These are phyloP conservation scores for Fraxinus albicans DNA, from an alignment of 305 asterid genomes.

Conservation along the genomic window DNA sequence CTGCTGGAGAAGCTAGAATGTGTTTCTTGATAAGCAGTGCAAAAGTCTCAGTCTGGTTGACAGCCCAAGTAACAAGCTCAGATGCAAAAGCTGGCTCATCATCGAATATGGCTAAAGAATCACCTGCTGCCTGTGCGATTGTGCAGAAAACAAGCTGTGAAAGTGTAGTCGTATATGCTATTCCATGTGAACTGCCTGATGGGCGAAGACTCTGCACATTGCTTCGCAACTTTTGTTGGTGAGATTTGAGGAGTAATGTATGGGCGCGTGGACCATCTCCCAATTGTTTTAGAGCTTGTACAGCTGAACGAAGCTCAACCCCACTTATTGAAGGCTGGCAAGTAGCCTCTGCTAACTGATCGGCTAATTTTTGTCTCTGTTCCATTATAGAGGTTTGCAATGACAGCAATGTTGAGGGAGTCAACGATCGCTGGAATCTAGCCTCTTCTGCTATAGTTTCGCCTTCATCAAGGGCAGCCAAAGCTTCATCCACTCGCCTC, in stretches of 20 bases:
- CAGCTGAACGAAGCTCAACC: slow-evolving; percentile 70
- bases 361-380: slow-evolving; percentile 66
- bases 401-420: slow-evolving; percentile 41
- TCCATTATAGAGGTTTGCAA: slow-evolving; percentile 50
- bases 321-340: slow-evolving; percentile 64
- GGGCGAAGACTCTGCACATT: slow-evolving; percentile 56
- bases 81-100: slow-evolving; percentile 83
- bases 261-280: slow-evolving; percentile 94
- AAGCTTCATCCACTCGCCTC: slow-evolving; percentile 72
- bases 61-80: slow-evolving; percentile 86
- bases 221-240: slow-evolving; percentile 56
- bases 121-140: slow-evolving; percentile 81
- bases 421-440: slow-evolving; percentile 21
- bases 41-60: slow-evolving; percentile 58
- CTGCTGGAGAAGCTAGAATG: slow-evolving; percentile 74
- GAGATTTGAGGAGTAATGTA: slow-evolving; percentile 64
- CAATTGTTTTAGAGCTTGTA: slow-evolving; percentile 66
- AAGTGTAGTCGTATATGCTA: slow-evolving; percentile 70
- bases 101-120: slow-evolving; percentile 64
- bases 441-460: slow-evolving; percentile 50
- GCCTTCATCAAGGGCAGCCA: slow-evolving; percentile 67
- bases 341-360: slow-evolving; percentile 72
- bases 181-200: slow-evolving; percentile 52
- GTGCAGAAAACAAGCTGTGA: slow-evolving; percentile 79
- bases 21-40: slow-evolving; percentile 59